Evolutionary conservation across 441 rosid species (phyloP), one percentile per base, ranked within the genome.

Genomic region (Hura crepitans): DNA sequence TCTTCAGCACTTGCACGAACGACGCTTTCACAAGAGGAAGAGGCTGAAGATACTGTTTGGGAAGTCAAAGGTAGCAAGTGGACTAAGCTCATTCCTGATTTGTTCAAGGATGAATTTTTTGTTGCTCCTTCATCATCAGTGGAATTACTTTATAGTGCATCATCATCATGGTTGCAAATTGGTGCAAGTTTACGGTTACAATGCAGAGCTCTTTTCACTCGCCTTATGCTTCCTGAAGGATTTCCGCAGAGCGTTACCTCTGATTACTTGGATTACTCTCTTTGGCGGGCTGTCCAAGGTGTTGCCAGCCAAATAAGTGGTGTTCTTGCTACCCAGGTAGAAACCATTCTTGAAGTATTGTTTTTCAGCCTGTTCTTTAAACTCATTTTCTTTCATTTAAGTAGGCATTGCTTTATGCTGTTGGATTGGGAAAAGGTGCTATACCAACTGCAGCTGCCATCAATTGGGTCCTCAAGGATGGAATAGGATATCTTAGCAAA

Each of bases 401-500:
- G 5, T 62, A 92, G 98, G 90, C 97, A 64, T 85, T 92, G 89
- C 96, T 92, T 63, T 94, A 89, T 85, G 97, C 97, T 68, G 89
- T 92, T 80, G 99, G 97, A 55, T 83, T 92, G 83, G 97, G 99
- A 60, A 94, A 89, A 80, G 97, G 99, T 75, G 96, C 97, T 23
- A 94, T 94, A 70, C 98, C 99, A 47, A 86, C 88, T 1, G 99
- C 97, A 14, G 99, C 97, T 79, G 97, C 97, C 42, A 86, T 94
- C 62, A 92, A 94, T 74, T 94, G 97, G 99, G 97, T 90, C 56
- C 91, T 94, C 37, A 94, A 90, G 83, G 97, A 94, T 85, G 97
- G 97, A 58, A 92, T 94, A 74, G 97, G 97, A 57, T 92, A 94
- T 80, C 83, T 94, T 61, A 94, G 97, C 78, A 94, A 94, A 79